Base-by-base conservation (phyloP, 2,329 filamentous ascomycete genomes). In the Hawksworthiomyces lignivorus region DNA sequence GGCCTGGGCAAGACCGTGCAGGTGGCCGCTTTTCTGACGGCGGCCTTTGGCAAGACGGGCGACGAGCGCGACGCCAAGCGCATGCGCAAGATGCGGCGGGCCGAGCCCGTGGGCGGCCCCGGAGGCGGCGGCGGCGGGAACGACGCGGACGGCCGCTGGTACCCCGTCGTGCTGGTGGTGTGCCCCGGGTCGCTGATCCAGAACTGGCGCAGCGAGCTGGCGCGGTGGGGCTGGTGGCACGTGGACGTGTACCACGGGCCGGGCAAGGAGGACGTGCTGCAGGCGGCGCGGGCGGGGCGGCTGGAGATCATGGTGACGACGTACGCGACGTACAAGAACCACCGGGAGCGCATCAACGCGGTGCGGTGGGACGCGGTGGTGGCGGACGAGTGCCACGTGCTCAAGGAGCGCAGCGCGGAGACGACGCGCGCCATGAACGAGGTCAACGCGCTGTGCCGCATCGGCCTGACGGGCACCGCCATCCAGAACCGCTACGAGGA, bases 401-500 rank as follows among this genome's bases (percentile, higher is more conserved):
- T 97, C 57, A 98, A 97, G 63, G 87, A 90, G 51, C 72, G 75
- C 36, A 72, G 67, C 32, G 82, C 89, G 0, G 84, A 83, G 48
- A 84, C 83, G 7, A 92, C 90, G 0, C 78, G 84, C 54, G 82
- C 88, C 1, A 90, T 98, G 83, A 85, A 87, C 53, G 78, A 89
- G 47, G 70, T 97, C 52, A 98, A 98, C 53, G 80, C 89, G 0
- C 73, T 97, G 3, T 97, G 92, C 56, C 78, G 92, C 26, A 89
- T 98, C 47, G 92, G 92, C 0, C 70, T 98, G 8, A 97, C 89
- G 0, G 92, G 92, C 2, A 98, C 92, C 0, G 90, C 90, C 0
- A 96, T 98, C 33, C 92, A 98, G 58, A 98, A 98, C 61, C 92
- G 87, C 51, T 98, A 98, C 58, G 87, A 96, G 57, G 92, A 98